Percentiles rank a stretch among this genome's conserved stretches.
These are phyloP conservation scores for Moniliella sp. DNA, from an alignment of 1,284 basidiomycete species.

Conservation along the genomic window DNA sequence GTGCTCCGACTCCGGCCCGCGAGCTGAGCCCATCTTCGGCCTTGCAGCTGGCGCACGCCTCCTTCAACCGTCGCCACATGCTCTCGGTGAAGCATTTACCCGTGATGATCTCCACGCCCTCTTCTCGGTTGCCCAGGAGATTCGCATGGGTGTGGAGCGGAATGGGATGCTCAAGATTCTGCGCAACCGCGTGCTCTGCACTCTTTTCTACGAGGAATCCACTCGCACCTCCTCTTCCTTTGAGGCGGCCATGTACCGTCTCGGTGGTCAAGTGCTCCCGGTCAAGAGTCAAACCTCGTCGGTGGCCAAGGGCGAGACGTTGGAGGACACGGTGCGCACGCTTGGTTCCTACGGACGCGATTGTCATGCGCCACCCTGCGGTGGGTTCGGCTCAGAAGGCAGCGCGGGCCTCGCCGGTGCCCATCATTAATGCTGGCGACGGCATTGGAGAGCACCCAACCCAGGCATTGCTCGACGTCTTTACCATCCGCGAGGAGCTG, in stretches of 20 bases:
- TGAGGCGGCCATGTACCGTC: conserved; percentile 93
- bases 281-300: conserved; percentile 64
- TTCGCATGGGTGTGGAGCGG: conserved; percentile 83
- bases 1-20: too few species aligned
- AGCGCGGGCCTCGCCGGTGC: conserved; percentile 82
- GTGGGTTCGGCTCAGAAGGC: conserved; percentile 52
- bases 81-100: conserved; percentile 81
- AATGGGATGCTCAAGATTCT: conserved; percentile 71
- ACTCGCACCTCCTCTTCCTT: conserved; percentile 75
- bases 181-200: conserved; percentile 72
- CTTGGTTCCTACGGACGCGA: conserved; percentile 88
- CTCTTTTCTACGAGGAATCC: conserved; percentile 93
- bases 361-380: conserved; percentile 80
- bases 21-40: too few species aligned
- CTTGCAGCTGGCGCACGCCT: too few species aligned
- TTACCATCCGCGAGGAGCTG: conserved; percentile 89
- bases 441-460: conserved; percentile 94
- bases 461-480: conserved; percentile 60
- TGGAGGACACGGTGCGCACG: conserved; percentile 81
- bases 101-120: conserved; percentile 77
- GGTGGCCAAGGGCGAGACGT: conserved; percentile 76
- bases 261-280: conserved; percentile 78
- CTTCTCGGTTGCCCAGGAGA: conserved; percentile 84
- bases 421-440: conserved; percentile 88
- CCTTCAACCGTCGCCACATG: conserved; percentile 55